phyloP scores from a whole-genome alignment of 163 green algal genomes.

The Scenedesmus sp. region DNA sequence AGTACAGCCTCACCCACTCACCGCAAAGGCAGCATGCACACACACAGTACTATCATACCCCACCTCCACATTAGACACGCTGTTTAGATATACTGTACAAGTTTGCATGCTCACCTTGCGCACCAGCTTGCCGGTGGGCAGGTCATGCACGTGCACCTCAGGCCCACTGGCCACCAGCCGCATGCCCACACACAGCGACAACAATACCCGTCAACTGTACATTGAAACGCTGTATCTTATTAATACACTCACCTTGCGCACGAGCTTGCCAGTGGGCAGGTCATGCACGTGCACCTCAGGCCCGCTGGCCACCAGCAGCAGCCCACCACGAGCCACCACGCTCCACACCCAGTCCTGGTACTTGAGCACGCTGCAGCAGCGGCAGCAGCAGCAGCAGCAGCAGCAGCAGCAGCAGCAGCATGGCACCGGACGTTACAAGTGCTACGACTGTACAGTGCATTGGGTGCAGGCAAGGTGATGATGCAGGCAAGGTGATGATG shows the following conservation, averaged over 20 bases:
- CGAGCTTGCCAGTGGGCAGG: conserved; percentile 53
- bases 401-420: neutral
- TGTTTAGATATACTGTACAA: too few species aligned
- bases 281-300: conserved; percentile 66
- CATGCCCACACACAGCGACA: neutral
- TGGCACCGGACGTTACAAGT: neutral
- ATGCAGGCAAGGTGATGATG: neutral
- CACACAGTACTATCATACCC: too few species aligned
- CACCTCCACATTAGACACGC: too few species aligned
- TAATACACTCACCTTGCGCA: conserved; percentile 41
- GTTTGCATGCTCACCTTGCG: conserved; percentile 31
- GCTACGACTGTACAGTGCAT: neutral
- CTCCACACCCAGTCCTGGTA: conserved; percentile 68
- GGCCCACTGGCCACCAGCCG: conserved; percentile 61
- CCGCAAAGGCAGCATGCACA: too few species aligned
- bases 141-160: conserved; percentile 66
- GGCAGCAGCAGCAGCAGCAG: neutral
- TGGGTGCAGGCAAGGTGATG: too few species aligned
- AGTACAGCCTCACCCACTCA: too few species aligned
- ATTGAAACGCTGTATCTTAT: neutral
- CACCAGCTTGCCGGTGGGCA: conserved; percentile 52
- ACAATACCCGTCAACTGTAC: too few species aligned
- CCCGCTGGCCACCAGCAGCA: conserved; percentile 65
- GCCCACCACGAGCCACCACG: conserved; percentile 51
- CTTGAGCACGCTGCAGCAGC: conserved; percentile 38